These are phyloP conservation scores for Reticulascus tulasneorum DNA, from an alignment of 2,329 filamentous ascomycete species.

Conservation along the genomic window DNA sequence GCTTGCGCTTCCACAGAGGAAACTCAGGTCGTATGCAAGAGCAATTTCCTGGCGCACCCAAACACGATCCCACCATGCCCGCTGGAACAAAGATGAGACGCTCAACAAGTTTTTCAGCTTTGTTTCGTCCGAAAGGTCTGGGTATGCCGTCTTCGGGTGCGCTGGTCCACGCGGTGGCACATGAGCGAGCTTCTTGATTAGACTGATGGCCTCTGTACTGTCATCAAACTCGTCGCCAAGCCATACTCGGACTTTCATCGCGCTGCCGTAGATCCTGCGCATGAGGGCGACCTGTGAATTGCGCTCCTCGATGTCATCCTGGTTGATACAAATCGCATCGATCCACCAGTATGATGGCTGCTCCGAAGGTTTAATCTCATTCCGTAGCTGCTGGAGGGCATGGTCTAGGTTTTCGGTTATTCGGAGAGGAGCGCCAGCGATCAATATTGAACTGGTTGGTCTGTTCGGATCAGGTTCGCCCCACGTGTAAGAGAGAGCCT, in stretches of 20 bases:
- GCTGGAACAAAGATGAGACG: conserved; percentile 2
- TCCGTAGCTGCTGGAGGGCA: too few relatives aligned
- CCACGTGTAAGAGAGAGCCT: too few relatives aligned
- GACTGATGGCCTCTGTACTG: conserved; percentile 5
- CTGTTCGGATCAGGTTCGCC: too few relatives aligned
- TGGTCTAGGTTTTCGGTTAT: too few relatives aligned
- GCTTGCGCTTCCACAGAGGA: too few relatives aligned
- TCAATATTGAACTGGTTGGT: too few relatives aligned
- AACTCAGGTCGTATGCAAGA: too few relatives aligned
- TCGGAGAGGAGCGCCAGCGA: too few relatives aligned
- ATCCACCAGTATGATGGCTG: too few relatives aligned
- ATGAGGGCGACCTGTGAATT: conserved; percentile 16
- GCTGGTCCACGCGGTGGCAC: background rate
- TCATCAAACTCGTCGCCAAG: conserved; percentile 8
- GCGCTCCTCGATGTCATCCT: conserved; percentile 12
- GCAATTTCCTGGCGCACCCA: conserved; percentile 10
- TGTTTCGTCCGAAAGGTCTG: background rate
- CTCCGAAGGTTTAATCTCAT: too few relatives aligned
- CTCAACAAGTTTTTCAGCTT: conserved; percentile 2
- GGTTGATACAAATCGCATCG: conserved; percentile 19
- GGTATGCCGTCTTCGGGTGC: conserved; percentile 1
- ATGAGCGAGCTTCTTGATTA: conserved; percentile 4
- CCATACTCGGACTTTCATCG: conserved; percentile 12
- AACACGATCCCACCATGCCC: conserved; percentile 2
- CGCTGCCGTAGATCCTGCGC: conserved; percentile 11